Base-by-base conservation (phyloP, 768 basidiomycete genomes). In the Candolleomyces aberdarensis region DNA sequence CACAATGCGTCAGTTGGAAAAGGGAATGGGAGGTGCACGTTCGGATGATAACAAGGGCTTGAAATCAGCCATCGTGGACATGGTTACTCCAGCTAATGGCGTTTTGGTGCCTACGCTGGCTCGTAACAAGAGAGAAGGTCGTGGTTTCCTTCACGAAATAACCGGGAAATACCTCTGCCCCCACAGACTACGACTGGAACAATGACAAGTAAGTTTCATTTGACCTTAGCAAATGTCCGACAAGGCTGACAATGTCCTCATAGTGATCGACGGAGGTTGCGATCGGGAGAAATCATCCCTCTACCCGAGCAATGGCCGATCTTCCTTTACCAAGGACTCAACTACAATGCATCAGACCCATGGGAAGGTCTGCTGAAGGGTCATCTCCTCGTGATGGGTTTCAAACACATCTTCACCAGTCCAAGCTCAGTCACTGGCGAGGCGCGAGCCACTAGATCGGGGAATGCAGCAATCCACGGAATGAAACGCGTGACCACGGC, bases 141-240 rank as follows among this genome's bases (percentile, higher is more conserved):
- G 66, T 7, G 64, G 66, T 36, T 20, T 59, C 32, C 40, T 44
- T 29, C 61, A 67, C 47, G 60, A 65, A 29, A 43, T 60, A 19
- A 65, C 64, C 41, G 64, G 64, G n/a, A 26, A 41, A 32, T 59
- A 65, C 26, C 62, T 67, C 26, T 65, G 62, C 44, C n/a, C 66
- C 66, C 15, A 58, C 62, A n/a, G 60, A 60, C 32, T 63, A 48
- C 41, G 41, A 67, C n/a, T 67, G 64, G 64, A 53, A 61, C 41
- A 59, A 67, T 29, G 46, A 36, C 15, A 64, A 65, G 66, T 65
- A 57, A 15, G 66, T 59, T 19, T n/a, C n/a, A n/a, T n/a, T n/a
- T n/a, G n/a, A 32, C 56, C 39, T 55, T 41, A 47, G 19, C 36
- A 26, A 19, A 9, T 50, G 8, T n/a, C 10, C 8, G 10, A 8